Conservation (phyloP, 2,329 filamentous ascomycete species). For the Penicillium sp. region DNA sequence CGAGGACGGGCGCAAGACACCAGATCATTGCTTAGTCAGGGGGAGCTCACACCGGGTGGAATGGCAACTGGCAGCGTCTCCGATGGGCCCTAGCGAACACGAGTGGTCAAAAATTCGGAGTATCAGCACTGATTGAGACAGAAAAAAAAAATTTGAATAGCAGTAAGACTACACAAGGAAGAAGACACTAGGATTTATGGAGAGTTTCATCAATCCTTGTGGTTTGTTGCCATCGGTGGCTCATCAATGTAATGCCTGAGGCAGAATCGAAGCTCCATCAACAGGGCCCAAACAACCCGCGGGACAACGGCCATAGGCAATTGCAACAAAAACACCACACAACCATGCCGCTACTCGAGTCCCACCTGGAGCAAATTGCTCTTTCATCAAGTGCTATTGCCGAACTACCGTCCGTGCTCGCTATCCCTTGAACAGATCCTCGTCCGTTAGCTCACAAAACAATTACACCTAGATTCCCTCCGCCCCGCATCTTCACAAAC, state of each 20-base stretch:
- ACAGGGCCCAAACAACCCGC: neutral
- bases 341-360: conserved; percentile 69
- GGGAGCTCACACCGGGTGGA: conserved; percentile 31
- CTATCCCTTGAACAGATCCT: neutral
- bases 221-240: conserved; percentile 2
- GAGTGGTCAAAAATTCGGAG: neutral
- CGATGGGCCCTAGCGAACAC: neutral
- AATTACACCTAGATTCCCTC: conserved; percentile 68
- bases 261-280: conserved; percentile 10
- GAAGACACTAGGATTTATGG: neutral
- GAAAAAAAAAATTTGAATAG: neutral
- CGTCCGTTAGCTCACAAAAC: conserved; percentile 6
- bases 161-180: neutral
- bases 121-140: neutral
- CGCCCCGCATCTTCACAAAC: conserved; percentile 93
- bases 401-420: conserved; percentile 66
- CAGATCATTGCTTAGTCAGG: conserved; percentile 42
- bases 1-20: conserved; percentile 38
- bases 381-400: conserved; percentile 77
- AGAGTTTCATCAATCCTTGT: neutral
- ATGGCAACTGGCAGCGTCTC: conserved; percentile 7
- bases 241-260: conserved; percentile 20
- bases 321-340: neutral
- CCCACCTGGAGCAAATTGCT: conserved; percentile 75
- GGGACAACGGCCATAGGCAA: neutral